Evolutionary conservation across 2,329 filamentous ascomycete genomes (phyloP), one percentile per base, ranked within the genome.

Genomic region (Colletotrichum agaves): DNA sequence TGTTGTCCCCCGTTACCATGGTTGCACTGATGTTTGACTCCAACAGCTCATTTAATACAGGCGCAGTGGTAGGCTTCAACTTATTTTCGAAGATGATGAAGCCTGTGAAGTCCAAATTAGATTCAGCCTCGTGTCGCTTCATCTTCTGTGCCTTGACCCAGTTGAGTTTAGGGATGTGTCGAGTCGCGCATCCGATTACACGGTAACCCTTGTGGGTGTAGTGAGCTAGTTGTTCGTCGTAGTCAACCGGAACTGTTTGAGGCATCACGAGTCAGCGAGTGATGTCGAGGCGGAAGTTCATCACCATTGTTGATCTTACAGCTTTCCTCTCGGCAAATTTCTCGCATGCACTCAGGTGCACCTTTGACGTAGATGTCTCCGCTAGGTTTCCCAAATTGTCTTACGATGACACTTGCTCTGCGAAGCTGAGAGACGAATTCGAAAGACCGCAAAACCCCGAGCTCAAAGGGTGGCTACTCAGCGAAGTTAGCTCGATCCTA

Each of bases 31-130:
- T 97, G 63, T 92, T 92, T 7, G 97, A 95, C 59, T 91, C 84
- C 35, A 88, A 86, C 3, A 99, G 85, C 79, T 98, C 94, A 63
- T 91, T 87, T 27, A 99, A 88, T 37, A 98, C 92, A 1, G 86
- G 87, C 1, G 92, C 87, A 0, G 95, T 98, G 19, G 88, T 94
- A 1, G 93, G 90, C 78, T 99, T 99, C 69, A 99, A 83, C 80
- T 99, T 99, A 81, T 99, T 99, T 80, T 99, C 96, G 73, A 99
- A 99, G 61, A 99, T 91, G 75, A 99, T 98, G 80, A 99, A 99
- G 5, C 96, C 96, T 39, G 94, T 87, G 75, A 99, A 98, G 50
- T 95, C 89, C 11, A 99, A 86, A 35, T 90, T 85, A 3, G 88
- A 91, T 78, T 99, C 96, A 8, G 92, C 94, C 60, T 98, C 92